Percentiles rank a stretch among this genome's conserved stretches.
Conservation (phyloP, 2,329 filamentous ascomycete species). For the Verticillium nonalfalfae region DNA sequence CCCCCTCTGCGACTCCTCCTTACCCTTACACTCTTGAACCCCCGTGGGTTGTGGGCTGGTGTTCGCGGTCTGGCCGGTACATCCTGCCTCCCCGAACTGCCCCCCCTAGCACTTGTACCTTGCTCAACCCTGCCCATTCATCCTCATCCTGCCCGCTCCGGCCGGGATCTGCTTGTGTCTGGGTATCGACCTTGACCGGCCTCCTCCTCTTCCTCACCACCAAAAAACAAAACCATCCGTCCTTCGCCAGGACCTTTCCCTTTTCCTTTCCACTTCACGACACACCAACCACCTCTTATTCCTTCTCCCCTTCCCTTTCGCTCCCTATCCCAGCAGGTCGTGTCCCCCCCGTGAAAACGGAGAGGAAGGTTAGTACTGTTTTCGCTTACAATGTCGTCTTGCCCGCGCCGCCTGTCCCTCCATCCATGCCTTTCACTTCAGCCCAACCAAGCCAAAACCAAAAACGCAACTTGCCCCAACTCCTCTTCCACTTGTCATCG, state of each 20-base stretch:
- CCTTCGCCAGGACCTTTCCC: conserved; percentile 11
- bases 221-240: conserved; percentile 13
- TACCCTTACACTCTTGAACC: not conserved
- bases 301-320: not conserved
- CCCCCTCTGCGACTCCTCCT: not conserved
- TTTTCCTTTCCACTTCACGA: conserved; percentile 24
- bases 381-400: conserved; percentile 3
- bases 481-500: conserved; percentile 2
- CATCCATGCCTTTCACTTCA: not conserved
- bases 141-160: not conserved
- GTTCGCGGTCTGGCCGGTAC: not conserved
- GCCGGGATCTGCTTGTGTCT: not conserved
- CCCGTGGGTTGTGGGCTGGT: not conserved
- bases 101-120: not conserved
- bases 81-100: not conserved
- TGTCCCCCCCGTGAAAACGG: conserved; percentile 9
- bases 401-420: conserved; percentile 6
- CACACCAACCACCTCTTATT: conserved; percentile 24
- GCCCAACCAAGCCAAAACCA: not conserved
- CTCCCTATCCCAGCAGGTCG: conserved; percentile 5
- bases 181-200: not conserved
- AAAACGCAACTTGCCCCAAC: not conserved
- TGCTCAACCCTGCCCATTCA: not conserved
- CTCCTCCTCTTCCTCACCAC: conserved; percentile 12
- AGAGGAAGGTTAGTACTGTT: conserved; percentile 11